Conservation (phyloP, 768 basidiomycete species). For the Lyophyllum decastes region DNA sequence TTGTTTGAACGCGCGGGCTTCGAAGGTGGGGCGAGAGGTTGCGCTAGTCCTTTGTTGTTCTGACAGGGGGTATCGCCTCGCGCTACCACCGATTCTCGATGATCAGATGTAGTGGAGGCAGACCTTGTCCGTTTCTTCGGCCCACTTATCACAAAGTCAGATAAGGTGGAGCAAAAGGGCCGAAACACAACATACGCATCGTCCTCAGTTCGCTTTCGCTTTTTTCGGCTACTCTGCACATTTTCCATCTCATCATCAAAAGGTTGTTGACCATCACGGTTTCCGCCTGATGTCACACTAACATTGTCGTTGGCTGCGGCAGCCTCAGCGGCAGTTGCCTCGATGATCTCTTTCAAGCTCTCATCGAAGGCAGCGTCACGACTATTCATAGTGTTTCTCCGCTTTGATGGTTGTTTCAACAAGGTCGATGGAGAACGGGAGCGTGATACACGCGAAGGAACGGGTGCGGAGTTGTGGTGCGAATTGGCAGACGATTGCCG, state of each 20-base stretch:
- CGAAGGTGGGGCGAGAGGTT: slow-evolving; percentile 29
- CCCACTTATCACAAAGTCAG: slow-evolving; percentile 28
- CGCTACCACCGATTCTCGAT: slow-evolving; percentile 36
- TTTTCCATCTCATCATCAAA: slow-evolving; percentile 52
- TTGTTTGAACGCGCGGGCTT: slow-evolving; percentile 40
- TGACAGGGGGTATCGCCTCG: slow-evolving; percentile 44
- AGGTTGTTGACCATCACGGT: slow-evolving; percentile 36
- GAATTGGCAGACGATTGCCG: slow-evolving; percentile 68
- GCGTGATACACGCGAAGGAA: slow-evolving; percentile 65
- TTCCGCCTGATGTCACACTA: slow-evolving; percentile 33
- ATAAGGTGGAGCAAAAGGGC: neutral
- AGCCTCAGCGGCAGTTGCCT: slow-evolving; percentile 73
- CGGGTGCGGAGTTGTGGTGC: slow-evolving; percentile 48
- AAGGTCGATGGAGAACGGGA: slow-evolving; percentile 69
- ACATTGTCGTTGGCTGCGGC: slow-evolving; percentile 49
- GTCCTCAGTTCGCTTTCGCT: slow-evolving; percentile 77
- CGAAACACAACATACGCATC: slow-evolving; percentile 56
- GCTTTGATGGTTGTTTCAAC: slow-evolving; percentile 72
- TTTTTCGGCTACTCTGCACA: slow-evolving; percentile 48
- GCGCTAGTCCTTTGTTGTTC: slow-evolving; percentile 28
- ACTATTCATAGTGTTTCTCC: slow-evolving; percentile 97
- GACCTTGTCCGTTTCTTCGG: slow-evolving; percentile 78
- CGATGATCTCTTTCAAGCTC: slow-evolving; percentile 75
- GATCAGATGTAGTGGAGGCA: slow-evolving; percentile 70
- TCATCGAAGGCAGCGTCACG: slow-evolving; percentile 93